These are phyloP conservation scores for Elsinoe arachidis DNA, from an alignment of 2,329 filamentous ascomycete species.

Conservation along the genomic window DNA sequence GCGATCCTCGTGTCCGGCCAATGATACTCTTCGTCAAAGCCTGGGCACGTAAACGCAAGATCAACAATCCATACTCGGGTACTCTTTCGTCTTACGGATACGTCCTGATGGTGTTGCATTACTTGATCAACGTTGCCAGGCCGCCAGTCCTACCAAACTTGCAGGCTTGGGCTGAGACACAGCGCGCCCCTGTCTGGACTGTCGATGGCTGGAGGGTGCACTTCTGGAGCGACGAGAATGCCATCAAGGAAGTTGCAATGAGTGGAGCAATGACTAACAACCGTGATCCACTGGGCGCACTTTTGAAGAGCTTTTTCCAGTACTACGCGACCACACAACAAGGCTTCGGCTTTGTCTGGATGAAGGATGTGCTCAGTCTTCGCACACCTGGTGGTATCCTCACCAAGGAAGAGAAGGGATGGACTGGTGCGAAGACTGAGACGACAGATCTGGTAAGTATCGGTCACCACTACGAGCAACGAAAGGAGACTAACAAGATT, in stretches of 20 bases:
- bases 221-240: conserved; percentile 68
- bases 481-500: background rate
- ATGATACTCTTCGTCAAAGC: conserved; percentile 82
- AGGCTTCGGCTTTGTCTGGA: conserved; percentile 67
- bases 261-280: conserved; percentile 58
- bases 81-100: conserved; percentile 87
- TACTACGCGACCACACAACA: conserved; percentile 62
- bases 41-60: conserved; percentile 77
- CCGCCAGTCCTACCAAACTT: conserved; percentile 82
- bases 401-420: conserved; percentile 69
- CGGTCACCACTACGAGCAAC: background rate
- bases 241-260: conserved; percentile 54
- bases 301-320: conserved; percentile 78
- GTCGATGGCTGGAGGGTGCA: conserved; percentile 56
- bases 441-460: conserved; percentile 41
- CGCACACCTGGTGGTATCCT: conserved; percentile 61
- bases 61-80: conserved; percentile 79
- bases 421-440: conserved; percentile 71
- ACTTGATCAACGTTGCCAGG: conserved; percentile 69
- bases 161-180: conserved; percentile 41
- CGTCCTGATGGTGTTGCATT: conserved; percentile 86
- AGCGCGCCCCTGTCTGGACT: conserved; percentile 13
- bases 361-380: conserved; percentile 67
- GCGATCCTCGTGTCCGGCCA: conserved; percentile 66
- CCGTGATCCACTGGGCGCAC: conserved; percentile 56